Base-by-base conservation (phyloP, 768 basidiomycete species). In the Artomyces pyxidatus region DNA sequence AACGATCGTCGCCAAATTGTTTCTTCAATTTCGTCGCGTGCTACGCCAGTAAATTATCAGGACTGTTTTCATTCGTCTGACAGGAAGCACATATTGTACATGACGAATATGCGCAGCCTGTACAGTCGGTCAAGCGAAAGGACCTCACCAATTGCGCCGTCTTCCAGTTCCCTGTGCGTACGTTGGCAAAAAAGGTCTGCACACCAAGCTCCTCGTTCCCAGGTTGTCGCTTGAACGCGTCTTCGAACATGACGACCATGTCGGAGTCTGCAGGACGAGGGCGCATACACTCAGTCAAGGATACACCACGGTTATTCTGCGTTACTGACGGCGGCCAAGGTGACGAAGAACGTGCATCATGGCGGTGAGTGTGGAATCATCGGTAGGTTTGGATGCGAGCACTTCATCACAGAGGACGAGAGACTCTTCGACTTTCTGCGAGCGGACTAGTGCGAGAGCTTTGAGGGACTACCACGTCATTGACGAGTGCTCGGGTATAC, bases 101-200 rank as follows among this genome's bases (percentile, higher is more conserved):
- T 29, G 52, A 54, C 44, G n/a, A 30, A 49, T 44, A 58, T 48
- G 11, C n/a, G 9, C 19, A 55, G 8, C 22, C 47, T 9, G 45
- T 17, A 43, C 25, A 23, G 17, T 21, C 35, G 37, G 12, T 12
- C 8, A 25, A 14, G 27, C 27, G 17, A 40, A 37, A n/a, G 16
- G 25, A 29, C 54, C 62, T 48, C 58, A 86, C 88, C 71, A 84
- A 83, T 63, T 92, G 90, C 21, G 86, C 88, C 39, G 81, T 76
- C 64, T 90, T 92, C 90, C 90, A 92, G 55, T 86, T 81, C 14
- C 75, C 76, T 27, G 83, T 78, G 51, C 87, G 79, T 28, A 85
- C 78, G 59, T 90, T 86, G 17, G 89, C 88, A 61, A 89, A 86
- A 70, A 92, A 92, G 0, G 85, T 83, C 62, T 92, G 88, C 21